phyloP scores from a whole-genome alignment of 352 stramenopile genomes.

The Halophytophthora batemanensis region DNA sequence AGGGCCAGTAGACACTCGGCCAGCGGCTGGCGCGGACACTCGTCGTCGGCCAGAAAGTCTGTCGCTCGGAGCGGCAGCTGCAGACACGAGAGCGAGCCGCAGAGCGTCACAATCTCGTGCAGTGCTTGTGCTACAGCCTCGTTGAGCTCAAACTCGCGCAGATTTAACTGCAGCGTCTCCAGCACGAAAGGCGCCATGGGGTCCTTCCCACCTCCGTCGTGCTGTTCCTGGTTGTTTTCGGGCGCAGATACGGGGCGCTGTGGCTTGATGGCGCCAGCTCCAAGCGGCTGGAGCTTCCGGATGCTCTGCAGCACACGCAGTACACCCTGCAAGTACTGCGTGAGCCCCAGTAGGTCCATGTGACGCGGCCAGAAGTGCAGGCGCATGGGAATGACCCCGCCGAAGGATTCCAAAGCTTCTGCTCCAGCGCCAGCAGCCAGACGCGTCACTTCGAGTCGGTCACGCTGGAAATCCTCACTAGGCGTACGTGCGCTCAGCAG shows the following conservation, averaged over 20 bases:
- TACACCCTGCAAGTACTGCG: slow-evolving; percentile 30
- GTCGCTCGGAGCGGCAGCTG: slow-evolving; percentile 29
- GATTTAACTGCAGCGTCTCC: slow-evolving; percentile 31
- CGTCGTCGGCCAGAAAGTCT: slow-evolving; percentile 29
- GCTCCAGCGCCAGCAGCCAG: slow-evolving; percentile 2
- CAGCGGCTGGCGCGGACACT: slow-evolving; percentile 29
- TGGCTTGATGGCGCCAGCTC: neutral
- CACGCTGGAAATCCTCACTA: slow-evolving; percentile 19
- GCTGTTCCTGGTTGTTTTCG: neutral
- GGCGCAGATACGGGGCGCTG: neutral
- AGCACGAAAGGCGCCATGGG: slow-evolving; percentile 20
- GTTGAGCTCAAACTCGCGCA: slow-evolving; percentile 35
- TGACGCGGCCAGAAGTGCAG: slow-evolving; percentile 29
- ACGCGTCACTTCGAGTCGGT: slow-evolving; percentile 9
- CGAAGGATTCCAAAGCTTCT: neutral
- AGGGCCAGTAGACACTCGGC: slow-evolving; percentile 24
- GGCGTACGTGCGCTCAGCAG: neutral
- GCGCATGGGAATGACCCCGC: slow-evolving; percentile 21
- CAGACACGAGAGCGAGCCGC: slow-evolving; percentile 24
- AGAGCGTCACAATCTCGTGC: slow-evolving; percentile 17
- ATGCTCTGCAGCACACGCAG: slow-evolving; percentile 13
- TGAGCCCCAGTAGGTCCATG: slow-evolving; percentile 23
- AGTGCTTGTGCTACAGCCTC: slow-evolving; percentile 22
- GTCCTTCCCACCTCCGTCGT: neutral
- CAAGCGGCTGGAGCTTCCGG: neutral